These are phyloP conservation scores for Tolypocladium nubicola DNA, from an alignment of 2,329 filamentous ascomycete genomes.

Conservation along the genomic window DNA sequence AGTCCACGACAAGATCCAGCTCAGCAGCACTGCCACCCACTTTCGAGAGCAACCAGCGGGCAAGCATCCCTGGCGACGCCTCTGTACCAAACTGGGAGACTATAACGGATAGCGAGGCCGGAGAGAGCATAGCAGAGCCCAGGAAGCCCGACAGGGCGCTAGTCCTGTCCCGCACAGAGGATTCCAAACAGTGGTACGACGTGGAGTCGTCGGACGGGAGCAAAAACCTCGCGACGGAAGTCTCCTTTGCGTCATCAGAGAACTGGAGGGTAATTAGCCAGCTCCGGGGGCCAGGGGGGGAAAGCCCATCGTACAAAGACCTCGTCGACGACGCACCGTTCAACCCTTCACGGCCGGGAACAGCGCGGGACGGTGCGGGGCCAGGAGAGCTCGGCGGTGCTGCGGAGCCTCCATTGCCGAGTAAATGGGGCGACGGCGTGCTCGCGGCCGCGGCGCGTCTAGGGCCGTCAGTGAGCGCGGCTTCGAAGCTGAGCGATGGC, in stretches of 20 bases:
- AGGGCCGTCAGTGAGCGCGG: conserved; percentile 1
- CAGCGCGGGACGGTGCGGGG: conserved; percentile 8
- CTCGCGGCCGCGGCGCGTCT: conserved; percentile 4
- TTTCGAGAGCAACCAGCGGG: conserved; percentile 4
- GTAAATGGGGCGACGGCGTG: conserved; percentile 4
- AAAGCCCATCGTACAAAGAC: conserved; percentile 21
- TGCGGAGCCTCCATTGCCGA: conserved; percentile 5
- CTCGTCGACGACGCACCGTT: conserved; percentile 23
- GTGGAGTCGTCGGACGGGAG: conserved; percentile 9
- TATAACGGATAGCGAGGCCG: conserved; percentile 10
- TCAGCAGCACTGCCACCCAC: conserved; percentile 19
- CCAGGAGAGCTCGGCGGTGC: conserved; percentile 3
- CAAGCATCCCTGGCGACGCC: not conserved
- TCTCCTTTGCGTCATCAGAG: conserved; percentile 24
- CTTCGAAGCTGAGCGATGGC: conserved; percentile 2
- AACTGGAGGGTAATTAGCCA: conserved; percentile 23
- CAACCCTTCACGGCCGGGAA: conserved; percentile 24
- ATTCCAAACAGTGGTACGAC: conserved; percentile 13
- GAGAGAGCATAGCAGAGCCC: conserved; percentile 13
- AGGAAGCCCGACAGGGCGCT: conserved; percentile 13
- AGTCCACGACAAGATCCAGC: conserved; percentile 21
- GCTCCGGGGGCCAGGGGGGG: conserved; percentile 10
- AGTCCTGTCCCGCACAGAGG: conserved; percentile 4
- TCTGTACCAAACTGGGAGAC: conserved; percentile 10
- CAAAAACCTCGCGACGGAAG: conserved; percentile 14